phyloP scores from a whole-genome alignment of 2,329 filamentous ascomycete genomes.

The Juglanconis oblonga region DNA sequence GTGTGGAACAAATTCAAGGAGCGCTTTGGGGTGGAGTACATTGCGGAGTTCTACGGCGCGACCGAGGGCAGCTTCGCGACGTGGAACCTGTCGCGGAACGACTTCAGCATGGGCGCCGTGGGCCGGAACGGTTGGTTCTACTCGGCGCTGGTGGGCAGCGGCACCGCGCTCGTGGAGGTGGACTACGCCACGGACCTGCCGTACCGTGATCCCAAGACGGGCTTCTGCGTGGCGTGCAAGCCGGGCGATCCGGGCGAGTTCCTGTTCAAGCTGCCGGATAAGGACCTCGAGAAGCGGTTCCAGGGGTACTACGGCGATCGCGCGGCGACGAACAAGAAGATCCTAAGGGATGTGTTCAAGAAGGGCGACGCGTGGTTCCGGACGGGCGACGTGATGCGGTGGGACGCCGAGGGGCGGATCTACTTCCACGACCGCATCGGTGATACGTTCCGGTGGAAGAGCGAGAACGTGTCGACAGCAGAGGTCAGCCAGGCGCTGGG shows the following conservation, averaged over 20 bases:
- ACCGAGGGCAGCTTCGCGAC: slow-evolving; percentile 69
- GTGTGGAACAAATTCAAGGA: slow-evolving; percentile 82
- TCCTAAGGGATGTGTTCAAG: slow-evolving; percentile 68
- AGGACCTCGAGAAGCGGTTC: slow-evolving; percentile 63
- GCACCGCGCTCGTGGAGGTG: slow-evolving; percentile 61
- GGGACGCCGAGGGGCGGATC: slow-evolving; percentile 66
- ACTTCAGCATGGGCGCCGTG: slow-evolving; percentile 72
- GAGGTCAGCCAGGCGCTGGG: slow-evolving; percentile 79
- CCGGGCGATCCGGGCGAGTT: slow-evolving; percentile 71
- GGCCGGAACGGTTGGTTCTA: slow-evolving; percentile 68
- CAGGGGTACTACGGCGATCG: slow-evolving; percentile 80
- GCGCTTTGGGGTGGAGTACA: slow-evolving; percentile 70
- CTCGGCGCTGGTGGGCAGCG: slow-evolving; percentile 48
- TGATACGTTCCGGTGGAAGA: slow-evolving; percentile 78
- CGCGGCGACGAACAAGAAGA: slow-evolving; percentile 68
- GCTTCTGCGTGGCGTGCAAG: slow-evolving; percentile 60
- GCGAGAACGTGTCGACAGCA: slow-evolving; percentile 77
- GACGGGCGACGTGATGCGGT: slow-evolving; percentile 77
- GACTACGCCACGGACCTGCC: slow-evolving; percentile 71
- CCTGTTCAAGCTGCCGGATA: slow-evolving; percentile 65
- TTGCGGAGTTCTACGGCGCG: slow-evolving; percentile 79
- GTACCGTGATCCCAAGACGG: slow-evolving; percentile 63
- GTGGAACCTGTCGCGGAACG: slow-evolving; percentile 73
- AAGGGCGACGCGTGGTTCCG: slow-evolving; percentile 82
- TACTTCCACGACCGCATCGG: slow-evolving; percentile 82